Conservation (phyloP, 1,284 basidiomycete genomes). For the Sanghuangporus sanghuang region DNA sequence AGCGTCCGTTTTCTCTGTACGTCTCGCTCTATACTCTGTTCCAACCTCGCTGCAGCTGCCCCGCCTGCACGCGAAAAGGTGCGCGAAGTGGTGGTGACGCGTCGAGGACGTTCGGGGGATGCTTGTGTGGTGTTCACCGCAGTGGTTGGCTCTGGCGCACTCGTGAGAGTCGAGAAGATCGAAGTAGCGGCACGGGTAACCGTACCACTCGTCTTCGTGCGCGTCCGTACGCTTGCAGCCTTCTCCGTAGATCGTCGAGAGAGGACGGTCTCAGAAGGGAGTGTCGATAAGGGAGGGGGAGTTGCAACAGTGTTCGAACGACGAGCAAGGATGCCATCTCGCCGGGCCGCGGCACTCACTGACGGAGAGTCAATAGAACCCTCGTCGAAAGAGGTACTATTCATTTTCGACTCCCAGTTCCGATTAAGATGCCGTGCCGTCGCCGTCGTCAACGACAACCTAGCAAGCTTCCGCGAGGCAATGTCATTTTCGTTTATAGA, state of each 20-base stretch:
- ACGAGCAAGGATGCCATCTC: conserved; percentile 2
- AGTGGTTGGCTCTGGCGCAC: conserved; percentile 58
- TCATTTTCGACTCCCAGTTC: not conserved
- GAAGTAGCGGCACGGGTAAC: conserved; percentile 43
- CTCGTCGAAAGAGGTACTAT: not conserved
- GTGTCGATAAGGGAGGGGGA: conserved; percentile 51
- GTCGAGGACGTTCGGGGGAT: conserved; percentile 31
- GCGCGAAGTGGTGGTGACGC: conserved; percentile 37
- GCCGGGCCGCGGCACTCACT: conserved; percentile 2
- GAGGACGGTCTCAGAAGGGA: conserved; percentile 52
- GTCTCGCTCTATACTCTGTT: conserved; percentile 43
- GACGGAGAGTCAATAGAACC: conserved; percentile 9
- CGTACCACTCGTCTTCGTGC: conserved; percentile 42
- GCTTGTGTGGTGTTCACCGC: conserved; percentile 55
- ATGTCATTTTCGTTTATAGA: conserved; percentile 2
- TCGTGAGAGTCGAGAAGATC: conserved; percentile 34
- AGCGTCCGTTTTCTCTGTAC: conserved; percentile 34
- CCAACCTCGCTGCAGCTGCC: conserved; percentile 48
- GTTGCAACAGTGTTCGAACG: conserved; percentile 35
- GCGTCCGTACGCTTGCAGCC: conserved; percentile 32
- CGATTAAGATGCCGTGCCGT: conserved; percentile 3
- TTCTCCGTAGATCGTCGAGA: conserved; percentile 26
- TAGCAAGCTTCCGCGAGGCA: not conserved
- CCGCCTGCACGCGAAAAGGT: conserved; percentile 62
- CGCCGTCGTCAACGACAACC: conserved; percentile 1